These are phyloP conservation scores for Hericium coralloides DNA, from an alignment of 768 basidiomycete species.

Conservation along the genomic window DNA sequence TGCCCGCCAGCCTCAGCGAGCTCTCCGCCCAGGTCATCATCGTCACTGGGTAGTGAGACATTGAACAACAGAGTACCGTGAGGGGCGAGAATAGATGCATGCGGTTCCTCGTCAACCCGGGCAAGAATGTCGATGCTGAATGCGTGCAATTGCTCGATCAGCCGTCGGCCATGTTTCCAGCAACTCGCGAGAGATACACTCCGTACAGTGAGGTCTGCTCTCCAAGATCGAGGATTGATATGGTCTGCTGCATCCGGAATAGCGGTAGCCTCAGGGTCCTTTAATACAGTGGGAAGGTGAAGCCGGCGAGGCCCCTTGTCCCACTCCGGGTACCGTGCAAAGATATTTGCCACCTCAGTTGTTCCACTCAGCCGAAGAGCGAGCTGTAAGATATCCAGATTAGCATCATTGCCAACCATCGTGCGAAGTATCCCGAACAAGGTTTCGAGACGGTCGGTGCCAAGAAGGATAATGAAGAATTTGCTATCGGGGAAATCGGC, in stretches of 20 bases:
- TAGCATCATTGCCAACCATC: not conserved
- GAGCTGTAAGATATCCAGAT: slow-evolving; percentile 3
- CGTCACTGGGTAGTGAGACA: no score
- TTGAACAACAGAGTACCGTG: no score
- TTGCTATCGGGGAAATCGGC: slow-evolving; percentile 4
- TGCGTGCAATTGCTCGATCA: no score
- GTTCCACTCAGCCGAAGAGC: not conserved
- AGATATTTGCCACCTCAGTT: not conserved
- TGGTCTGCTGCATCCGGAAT: not conserved
- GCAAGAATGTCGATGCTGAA: no score
- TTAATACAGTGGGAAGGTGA: not conserved
- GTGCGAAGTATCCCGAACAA: slow-evolving; percentile 5
- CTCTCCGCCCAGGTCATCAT: no score
- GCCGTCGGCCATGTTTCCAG: not conserved
- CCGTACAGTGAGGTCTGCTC: not conserved
- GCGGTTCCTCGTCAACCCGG: no score
- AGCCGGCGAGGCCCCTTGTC: not conserved
- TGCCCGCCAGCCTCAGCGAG: no score
- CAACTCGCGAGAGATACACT: not conserved
- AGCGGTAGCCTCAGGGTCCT: not conserved
- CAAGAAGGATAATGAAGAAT: slow-evolving; percentile 17
- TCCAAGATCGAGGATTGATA: not conserved
- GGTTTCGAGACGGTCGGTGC: slow-evolving; percentile 15
- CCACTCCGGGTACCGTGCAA: not conserved
- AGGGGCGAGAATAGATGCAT: no score